A percentile compares a stretch with the other conserved stretches of the same genome.
phyloP scores from a whole-genome alignment of 495 filamentous ascomycete species.

The Penicillium daleae region DNA sequence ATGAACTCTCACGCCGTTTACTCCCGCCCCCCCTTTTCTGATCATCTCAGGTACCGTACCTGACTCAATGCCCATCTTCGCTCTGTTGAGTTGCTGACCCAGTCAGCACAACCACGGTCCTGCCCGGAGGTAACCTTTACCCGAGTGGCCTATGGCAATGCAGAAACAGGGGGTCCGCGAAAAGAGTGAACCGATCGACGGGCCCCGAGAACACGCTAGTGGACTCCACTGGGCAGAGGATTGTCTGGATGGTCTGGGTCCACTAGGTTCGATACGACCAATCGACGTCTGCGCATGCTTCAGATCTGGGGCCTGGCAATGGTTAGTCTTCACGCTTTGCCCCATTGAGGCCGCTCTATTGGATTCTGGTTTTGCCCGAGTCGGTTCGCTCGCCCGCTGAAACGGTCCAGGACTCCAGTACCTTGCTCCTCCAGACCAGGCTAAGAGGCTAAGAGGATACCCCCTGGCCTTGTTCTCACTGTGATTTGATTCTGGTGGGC shows the following conservation, averaged over 20 bases:
- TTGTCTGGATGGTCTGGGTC: not conserved
- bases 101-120: conserved; percentile 13
- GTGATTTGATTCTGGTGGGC: not conserved
- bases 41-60: not conserved
- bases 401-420: not conserved
- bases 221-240: not conserved
- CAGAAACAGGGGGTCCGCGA: conserved; percentile 20
- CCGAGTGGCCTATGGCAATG: conserved; percentile 18
- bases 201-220: conserved; percentile 12
- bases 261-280: not conserved
- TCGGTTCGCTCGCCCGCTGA: conserved; percentile 5
- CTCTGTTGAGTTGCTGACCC: not conserved
- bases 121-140: not conserved
- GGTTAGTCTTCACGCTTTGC: conserved; percentile 18
- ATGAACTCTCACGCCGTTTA: no score
- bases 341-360: conserved; percentile 14
- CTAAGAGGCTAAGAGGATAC: not conserved
- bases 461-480: conserved; percentile 4
- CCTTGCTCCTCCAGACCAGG: not conserved
- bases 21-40: no score
- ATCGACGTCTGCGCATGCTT: not conserved
- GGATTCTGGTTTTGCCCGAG: conserved; percentile 8
- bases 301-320: conserved; percentile 7
- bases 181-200: conserved; percentile 16
- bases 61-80: not conserved